phyloP scores from a whole-genome alignment of 805 yeast genomes.

The Yamadazyma akitaensis region DNA sequence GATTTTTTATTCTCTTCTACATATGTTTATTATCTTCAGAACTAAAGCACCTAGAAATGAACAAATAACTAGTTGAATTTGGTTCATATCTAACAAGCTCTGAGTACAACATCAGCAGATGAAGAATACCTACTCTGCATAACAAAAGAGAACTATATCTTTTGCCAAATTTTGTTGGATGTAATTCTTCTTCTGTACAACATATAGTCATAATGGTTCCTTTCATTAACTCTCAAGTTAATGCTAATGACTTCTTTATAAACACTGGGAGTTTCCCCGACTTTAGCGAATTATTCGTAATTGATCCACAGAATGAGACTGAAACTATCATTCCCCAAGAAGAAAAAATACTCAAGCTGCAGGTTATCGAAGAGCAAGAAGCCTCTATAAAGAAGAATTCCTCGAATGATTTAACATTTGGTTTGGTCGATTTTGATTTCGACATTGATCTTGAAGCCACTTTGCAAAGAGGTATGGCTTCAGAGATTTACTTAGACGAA shows the following conservation, averaged over 20 bases:
- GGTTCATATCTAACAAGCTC: background rate
- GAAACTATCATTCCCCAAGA: background rate
- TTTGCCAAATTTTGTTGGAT: background rate
- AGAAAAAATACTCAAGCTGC: background rate
- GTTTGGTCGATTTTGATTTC: background rate
- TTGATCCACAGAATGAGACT: background rate
- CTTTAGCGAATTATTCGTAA: background rate
- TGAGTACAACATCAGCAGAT: background rate
- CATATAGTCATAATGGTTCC: background rate
- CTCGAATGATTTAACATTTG: background rate
- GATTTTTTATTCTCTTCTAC: no score
- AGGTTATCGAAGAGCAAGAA: background rate
- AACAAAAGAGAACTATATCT: background rate
- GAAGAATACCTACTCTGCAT: background rate
- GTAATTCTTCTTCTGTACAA: background rate
- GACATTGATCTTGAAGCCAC: background rate
- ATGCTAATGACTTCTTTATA: background rate
- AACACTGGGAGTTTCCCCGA: background rate
- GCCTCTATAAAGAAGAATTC: background rate
- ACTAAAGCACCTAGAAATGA: no score
- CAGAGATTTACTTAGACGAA: background rate
- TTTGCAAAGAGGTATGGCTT: background rate
- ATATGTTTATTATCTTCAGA: no score
- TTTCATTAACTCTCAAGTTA: background rate
- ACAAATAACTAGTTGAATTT: no score